Base-by-base conservation (phyloP, 164 flowering plant genomes). In the Umbilicus rupestris region DNA sequence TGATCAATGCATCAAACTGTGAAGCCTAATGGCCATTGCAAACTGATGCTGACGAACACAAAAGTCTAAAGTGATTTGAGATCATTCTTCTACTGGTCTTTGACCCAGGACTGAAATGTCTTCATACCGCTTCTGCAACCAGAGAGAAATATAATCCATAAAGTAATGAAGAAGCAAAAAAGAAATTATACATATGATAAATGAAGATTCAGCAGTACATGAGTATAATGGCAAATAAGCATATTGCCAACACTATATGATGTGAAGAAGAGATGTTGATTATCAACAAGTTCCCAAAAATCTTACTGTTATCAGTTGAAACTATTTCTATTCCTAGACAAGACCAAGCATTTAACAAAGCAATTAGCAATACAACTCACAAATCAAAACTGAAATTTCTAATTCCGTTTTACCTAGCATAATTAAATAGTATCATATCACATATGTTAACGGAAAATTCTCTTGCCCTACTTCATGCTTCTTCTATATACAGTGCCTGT, bases 91-190 rank as follows among this genome's bases (percentile, higher is more conserved):
- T 49, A 49, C 62, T 20, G 69, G 55, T 22, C 69, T 50, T 37
- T 49, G 55, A 35, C 69, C 69, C 42, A 66, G 58, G 62, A 66
- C 69, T 3, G 69, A 37, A 66, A 66, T 66, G 46, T 66, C 69
- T 44, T 66, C 69, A n/a, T 66, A 66, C 7, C 69, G 45, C 45
- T 66, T 66, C 69, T 66, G 69, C 69, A 52, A 37, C 52, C 26
- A 26, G 20, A 49, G 19, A 30, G 8, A 50, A 15, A 31, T n/a
- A 20, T 16, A 19, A 7, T 28, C 28, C 26, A 4, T 39, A 39
- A 8, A 14, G n/a, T 26, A 20, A 63, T 17, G 26, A 62, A 39
- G 22, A 17, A 14, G 64, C 41, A 7, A 33, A 58, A 58, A 24
- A 22, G 37, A 35, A 35, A 35, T 19, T 58, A 7, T 12, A 16